Percentiles rank a stretch among this genome's conserved stretches.
Conservation (phyloP, 2,329 filamentous ascomycete species). For the Epichloe hybrida region DNA sequence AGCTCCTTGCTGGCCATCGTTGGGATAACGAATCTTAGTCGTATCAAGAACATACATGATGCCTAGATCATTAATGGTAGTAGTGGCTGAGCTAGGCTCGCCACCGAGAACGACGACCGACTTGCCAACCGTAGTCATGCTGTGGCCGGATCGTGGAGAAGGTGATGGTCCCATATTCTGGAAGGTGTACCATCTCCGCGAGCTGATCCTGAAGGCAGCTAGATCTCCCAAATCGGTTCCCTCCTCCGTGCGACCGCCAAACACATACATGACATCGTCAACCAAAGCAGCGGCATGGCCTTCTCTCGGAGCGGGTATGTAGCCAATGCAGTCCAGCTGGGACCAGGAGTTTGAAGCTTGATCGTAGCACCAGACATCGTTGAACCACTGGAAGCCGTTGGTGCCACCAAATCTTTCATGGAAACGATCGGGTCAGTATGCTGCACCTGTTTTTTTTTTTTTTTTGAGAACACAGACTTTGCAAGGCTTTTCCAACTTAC, state of each 20-base stretch:
- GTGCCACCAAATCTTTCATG: slow-evolving; percentile 77
- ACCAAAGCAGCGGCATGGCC: slow-evolving; percentile 89
- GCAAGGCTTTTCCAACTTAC: slow-evolving; percentile 36
- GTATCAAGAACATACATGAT: slow-evolving; percentile 90
- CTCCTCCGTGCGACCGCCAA: slow-evolving; percentile 89
- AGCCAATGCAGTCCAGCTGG: slow-evolving; percentile 90
- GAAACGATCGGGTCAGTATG: slow-evolving; percentile 1
- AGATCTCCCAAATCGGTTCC: slow-evolving; percentile 86
- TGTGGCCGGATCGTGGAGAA: slow-evolving; percentile 85
- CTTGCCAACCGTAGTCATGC: slow-evolving; percentile 92
- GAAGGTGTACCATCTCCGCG: slow-evolving; percentile 94
- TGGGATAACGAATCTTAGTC: slow-evolving; percentile 90
- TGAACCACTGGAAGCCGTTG: slow-evolving; percentile 94
- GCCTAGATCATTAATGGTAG: slow-evolving; percentile 70
- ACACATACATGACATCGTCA: slow-evolving; percentile 98
- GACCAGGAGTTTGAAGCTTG: slow-evolving; percentile 70
- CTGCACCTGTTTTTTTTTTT: background rate
- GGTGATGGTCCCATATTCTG: slow-evolving; percentile 98
- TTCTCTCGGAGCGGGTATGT: slow-evolving; percentile 86
- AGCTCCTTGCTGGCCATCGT: slow-evolving; percentile 40
- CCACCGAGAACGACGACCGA: slow-evolving; percentile 85
- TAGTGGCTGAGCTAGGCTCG: slow-evolving; percentile 78
- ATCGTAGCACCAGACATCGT: slow-evolving; percentile 96
- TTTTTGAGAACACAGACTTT: background rate
- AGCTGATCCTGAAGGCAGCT: slow-evolving; percentile 62